phyloP scores from a whole-genome alignment of 164 flowering plant genomes.

The Vitis amurensis region DNA sequence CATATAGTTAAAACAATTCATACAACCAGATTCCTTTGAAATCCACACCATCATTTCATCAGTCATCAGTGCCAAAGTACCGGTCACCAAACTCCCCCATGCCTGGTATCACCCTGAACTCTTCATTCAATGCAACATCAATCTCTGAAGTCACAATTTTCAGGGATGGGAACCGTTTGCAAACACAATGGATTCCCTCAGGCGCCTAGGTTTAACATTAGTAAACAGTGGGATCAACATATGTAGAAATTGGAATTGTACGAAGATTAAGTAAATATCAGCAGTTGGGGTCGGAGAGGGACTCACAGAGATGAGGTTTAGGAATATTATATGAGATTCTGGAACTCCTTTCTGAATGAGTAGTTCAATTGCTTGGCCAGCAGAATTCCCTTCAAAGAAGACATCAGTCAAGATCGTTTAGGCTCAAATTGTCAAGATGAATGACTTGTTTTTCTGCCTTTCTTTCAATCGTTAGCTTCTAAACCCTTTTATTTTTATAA shows the following conservation, averaged over 20 bases:
- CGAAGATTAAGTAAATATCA: background rate
- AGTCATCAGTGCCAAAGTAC: conserved; percentile 94
- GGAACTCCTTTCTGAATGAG: conserved; percentile 93
- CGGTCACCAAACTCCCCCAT: conserved; percentile 98
- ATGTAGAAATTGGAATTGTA: background rate
- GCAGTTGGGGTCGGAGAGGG: background rate
- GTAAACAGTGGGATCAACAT: background rate
- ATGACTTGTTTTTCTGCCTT: too few species aligned
- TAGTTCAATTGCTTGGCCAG: conserved; percentile 86
- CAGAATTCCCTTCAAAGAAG: conserved; percentile 73
- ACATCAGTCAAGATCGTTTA: background rate
- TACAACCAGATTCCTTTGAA: too few species aligned
- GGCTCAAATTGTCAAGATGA: background rate
- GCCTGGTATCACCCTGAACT: conserved; percentile 89
- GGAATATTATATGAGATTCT: conserved; percentile 81
- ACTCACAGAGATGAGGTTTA: conserved; percentile 90
- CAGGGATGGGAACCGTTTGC: conserved; percentile 76
- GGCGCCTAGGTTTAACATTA: conserved; percentile 60
- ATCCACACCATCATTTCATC: conserved; percentile 10
- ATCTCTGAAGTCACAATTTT: conserved; percentile 93
- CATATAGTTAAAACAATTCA: too few species aligned
- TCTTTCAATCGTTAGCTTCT: too few species aligned
- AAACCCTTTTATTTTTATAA: too few species aligned
- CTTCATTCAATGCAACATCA: conserved; percentile 74
- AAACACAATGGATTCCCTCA: conserved; percentile 92